These are phyloP conservation scores for Pseudogymnoascus pannorum DNA, from an alignment of 2,329 filamentous ascomycete genomes.

Conservation along the genomic window DNA sequence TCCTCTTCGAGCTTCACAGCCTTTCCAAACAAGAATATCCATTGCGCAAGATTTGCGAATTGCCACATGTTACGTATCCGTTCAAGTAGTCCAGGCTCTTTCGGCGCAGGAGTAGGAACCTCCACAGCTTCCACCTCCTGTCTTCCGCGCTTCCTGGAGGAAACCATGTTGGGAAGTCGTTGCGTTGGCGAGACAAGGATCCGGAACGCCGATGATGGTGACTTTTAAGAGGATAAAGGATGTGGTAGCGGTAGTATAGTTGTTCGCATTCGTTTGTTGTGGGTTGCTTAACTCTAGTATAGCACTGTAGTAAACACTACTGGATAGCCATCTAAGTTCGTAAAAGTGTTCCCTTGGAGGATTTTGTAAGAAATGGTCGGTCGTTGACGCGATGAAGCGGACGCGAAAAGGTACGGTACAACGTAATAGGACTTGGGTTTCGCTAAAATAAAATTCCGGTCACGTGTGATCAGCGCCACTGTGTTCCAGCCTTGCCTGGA, in stretches of 20 bases:
- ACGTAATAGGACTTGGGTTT: background rate
- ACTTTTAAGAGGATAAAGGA: background rate
- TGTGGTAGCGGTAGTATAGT: background rate
- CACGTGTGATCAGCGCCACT: background rate
- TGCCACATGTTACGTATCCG: constrained; percentile 88
- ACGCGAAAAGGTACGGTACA: constrained; percentile 9
- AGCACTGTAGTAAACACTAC: background rate
- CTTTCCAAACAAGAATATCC: constrained; percentile 84
- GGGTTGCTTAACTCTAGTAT: background rate
- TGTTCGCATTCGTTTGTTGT: background rate
- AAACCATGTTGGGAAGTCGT: constrained; percentile 32
- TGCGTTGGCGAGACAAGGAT: background rate
- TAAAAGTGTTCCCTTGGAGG: background rate
- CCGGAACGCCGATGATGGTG: background rate
- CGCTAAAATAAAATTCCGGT: constrained; percentile 7
- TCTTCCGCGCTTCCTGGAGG: constrained; percentile 41
- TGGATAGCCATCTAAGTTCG: background rate
- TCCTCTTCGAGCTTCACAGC: constrained; percentile 84
- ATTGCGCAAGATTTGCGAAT: constrained; percentile 90
- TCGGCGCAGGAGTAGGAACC: constrained; percentile 20
- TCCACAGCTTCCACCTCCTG: constrained; percentile 34
- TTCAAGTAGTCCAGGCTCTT: constrained; percentile 41
- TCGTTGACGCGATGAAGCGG: constrained; percentile 8
- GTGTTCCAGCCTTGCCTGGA: constrained; percentile 3
- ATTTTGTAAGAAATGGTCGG: background rate